Conservation (phyloP, 345 rosid genomes). For the Gossypium herbaceum region DNA sequence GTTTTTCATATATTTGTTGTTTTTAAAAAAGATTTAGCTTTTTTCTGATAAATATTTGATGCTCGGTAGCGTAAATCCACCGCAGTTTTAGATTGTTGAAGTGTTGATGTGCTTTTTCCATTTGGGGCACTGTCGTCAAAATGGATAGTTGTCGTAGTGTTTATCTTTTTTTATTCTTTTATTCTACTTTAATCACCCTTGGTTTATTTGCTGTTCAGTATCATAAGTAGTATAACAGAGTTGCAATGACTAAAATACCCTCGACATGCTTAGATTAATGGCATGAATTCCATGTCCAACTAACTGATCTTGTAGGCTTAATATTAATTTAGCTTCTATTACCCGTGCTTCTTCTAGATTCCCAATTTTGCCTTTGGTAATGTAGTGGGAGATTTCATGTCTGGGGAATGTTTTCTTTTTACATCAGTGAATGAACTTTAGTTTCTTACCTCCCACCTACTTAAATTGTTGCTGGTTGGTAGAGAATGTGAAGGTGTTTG, state of each 20-base stretch:
- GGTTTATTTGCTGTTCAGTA: not conserved
- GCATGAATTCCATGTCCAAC: not conserved
- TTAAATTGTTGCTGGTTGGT: constrained; percentile 7
- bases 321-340: not conserved
- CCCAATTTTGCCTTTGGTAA: not conserved
- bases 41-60: constrained; percentile 9
- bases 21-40: not conserved
- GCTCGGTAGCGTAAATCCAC: constrained; percentile 28
- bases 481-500: not conserved
- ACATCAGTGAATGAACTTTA: not conserved
- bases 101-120: not conserved
- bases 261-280: not conserved
- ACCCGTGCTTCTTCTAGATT: constrained; percentile 1
- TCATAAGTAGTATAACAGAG: not conserved
- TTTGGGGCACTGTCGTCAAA: constrained; percentile 18
- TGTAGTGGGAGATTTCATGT: not conserved
- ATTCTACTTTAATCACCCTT: too few relatives aligned
- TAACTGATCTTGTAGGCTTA: not conserved
- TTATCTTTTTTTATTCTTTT: not conserved
- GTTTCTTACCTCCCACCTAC: constrained; percentile 4
- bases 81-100: constrained; percentile 20
- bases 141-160: not conserved
- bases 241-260: constrained; percentile 18
- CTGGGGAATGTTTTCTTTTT: constrained; percentile 1
- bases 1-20: not conserved